A percentile compares a stretch with the other conserved stretches of the same genome.
Conservation (phyloP, 352 stramenopile genomes). For the Pythium brassicae region DNA sequence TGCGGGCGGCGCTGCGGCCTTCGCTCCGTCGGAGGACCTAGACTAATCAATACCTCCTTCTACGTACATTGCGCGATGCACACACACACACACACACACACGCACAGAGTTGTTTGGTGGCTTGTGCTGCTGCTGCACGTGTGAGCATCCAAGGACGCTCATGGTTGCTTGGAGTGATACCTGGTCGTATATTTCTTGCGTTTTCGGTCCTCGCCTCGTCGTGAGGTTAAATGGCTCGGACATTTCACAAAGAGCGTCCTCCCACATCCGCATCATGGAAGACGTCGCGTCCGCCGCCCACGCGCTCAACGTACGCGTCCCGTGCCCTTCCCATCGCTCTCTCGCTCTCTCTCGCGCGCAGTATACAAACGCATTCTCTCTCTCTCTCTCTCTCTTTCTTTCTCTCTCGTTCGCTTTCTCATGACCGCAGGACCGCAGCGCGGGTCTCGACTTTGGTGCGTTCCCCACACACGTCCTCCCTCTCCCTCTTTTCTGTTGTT, state of each 20-base stretch:
- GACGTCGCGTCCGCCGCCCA: slow-evolving; percentile 38
- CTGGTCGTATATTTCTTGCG: neutral
- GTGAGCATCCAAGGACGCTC: too few relatives aligned
- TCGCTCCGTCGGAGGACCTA: slow-evolving; percentile 68
- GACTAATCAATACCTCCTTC: slow-evolving; percentile 59
- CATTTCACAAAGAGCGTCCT: neutral
- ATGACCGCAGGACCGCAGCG: slow-evolving; percentile 47
- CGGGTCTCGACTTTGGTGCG: slow-evolving; percentile 70
- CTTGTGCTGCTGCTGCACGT: too few relatives aligned
- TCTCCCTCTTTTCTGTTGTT: neutral
- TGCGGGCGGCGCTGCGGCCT: slow-evolving; percentile 20
- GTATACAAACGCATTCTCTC: neutral
- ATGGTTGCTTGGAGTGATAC: too few relatives aligned
- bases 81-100: neutral
- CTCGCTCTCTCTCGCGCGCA: neutral
- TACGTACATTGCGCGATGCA: slow-evolving; percentile 3
- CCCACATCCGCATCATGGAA: slow-evolving; percentile 28
- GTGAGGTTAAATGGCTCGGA: neutral
- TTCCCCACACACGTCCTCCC: neutral
- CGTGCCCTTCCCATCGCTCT: neutral
- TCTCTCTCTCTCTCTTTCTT: neutral
- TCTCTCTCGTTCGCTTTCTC: neutral
- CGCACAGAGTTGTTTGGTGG: neutral
- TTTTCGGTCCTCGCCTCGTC: neutral
- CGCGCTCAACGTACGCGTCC: slow-evolving; percentile 34